phyloP scores from a whole-genome alignment of 306 rosid species.

The Lotus japonicus region DNA sequence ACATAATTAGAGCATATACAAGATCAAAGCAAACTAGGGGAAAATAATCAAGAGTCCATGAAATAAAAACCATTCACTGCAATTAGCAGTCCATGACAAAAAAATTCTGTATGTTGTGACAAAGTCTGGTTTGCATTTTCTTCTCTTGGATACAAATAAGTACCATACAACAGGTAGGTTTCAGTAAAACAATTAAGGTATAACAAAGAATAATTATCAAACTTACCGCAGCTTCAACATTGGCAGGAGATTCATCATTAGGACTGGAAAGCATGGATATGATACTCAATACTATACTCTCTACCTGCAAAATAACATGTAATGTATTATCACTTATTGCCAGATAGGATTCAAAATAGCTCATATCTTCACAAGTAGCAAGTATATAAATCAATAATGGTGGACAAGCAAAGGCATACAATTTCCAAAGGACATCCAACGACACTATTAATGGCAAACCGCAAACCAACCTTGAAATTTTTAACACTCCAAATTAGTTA shows the following conservation, averaged over 20 bases:
- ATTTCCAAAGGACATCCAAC: slow-evolving; percentile 15
- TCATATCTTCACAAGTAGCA: background rate
- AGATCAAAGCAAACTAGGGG: background rate
- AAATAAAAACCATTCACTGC: background rate
- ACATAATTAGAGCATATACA: background rate
- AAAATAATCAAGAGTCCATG: background rate
- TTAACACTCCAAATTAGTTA: slow-evolving; percentile 18
- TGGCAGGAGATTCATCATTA: slow-evolving; percentile 97
- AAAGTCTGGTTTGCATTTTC: background rate
- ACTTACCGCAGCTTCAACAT: slow-evolving; percentile 99
- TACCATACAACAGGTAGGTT: background rate
- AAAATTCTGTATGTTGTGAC: background rate
- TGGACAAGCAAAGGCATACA: background rate
- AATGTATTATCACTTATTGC: background rate
- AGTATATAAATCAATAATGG: background rate
- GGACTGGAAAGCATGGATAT: slow-evolving; percentile 98
- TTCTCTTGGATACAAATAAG: slow-evolving; percentile 11
- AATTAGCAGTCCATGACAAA: background rate
- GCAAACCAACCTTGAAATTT: slow-evolving; percentile 14
- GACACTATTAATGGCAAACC: slow-evolving; percentile 8
- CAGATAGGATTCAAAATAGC: background rate
- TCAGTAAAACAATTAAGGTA: background rate
- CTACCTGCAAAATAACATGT: slow-evolving; percentile 63
- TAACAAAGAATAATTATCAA: background rate
- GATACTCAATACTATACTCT: slow-evolving; percentile 96